Conservation (phyloP, 768 basidiomycete genomes). For the Psilocybe sp. region DNA sequence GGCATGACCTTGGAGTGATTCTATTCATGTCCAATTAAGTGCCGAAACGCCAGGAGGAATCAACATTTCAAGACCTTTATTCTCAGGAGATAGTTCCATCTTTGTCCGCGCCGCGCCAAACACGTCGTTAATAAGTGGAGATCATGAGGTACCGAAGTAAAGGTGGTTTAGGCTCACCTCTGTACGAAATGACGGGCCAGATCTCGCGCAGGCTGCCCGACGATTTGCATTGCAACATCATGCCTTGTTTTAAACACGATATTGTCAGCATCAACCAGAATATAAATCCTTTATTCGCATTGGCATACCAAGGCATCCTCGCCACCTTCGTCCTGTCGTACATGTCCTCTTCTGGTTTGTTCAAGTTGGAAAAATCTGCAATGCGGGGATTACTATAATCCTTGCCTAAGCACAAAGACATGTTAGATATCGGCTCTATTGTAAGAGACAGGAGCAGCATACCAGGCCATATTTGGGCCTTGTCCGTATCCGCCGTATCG, state of each 20-base stretch:
- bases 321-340: conserved; percentile 88
- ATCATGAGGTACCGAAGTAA: conserved; percentile 8
- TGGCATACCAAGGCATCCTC: conserved; percentile 89
- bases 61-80: conserved; percentile 66
- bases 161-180: conserved; percentile 43
- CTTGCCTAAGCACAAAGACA: conserved; percentile 56
- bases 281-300: not conserved
- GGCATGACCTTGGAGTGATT: conserved; percentile 93
- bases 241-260: too few species aligned
- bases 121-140: conserved; percentile 11
- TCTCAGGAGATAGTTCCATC: conserved; percentile 92
- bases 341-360: conserved; percentile 93
- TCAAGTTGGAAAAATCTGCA: conserved; percentile 78
- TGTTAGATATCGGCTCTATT: not conserved
- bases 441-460: conserved; percentile 2
- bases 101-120: conserved; percentile 25
- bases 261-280: not conserved
- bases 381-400: conserved; percentile 93
- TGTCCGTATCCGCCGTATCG: conserved; percentile 65
- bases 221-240: conserved; percentile 93
- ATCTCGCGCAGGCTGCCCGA: conserved; percentile 95
- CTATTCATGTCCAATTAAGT: conserved; percentile 32
- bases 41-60: not conserved
- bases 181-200: conserved; percentile 93
- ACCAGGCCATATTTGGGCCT: conserved; percentile 86